phyloP scores from a whole-genome alignment of 768 basidiomycete genomes.

The Boletus rubropictus region DNA sequence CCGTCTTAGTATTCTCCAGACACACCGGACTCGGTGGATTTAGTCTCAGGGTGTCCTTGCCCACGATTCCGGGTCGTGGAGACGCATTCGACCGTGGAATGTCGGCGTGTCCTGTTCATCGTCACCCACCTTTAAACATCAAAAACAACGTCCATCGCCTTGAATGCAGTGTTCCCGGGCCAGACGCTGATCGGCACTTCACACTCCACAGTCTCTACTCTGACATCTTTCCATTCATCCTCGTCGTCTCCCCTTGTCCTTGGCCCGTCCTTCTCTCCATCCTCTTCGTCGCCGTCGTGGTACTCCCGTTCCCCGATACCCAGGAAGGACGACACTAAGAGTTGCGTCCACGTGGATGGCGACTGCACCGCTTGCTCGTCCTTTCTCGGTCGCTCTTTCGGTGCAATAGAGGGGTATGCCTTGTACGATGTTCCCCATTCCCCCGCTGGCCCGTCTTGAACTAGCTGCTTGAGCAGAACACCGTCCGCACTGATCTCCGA shows the following conservation, averaged over 20 bases:
- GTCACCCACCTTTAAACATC: slow-evolving; percentile 43
- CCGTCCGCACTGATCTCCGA: slow-evolving; percentile 45
- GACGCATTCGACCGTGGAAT: too few species aligned
- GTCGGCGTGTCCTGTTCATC: too few species aligned
- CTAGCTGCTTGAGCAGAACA: slow-evolving; percentile 48
- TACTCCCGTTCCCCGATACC: slow-evolving; percentile 43
- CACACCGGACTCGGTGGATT: too few species aligned
- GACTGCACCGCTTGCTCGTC: neutral
- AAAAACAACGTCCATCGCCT: slow-evolving; percentile 71
- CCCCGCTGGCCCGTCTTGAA: slow-evolving; percentile 53
- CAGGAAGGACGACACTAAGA: slow-evolving; percentile 36
- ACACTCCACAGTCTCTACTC: slow-evolving; percentile 87
- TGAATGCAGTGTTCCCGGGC: slow-evolving; percentile 86
- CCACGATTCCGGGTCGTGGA: too few species aligned
- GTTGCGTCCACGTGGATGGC: slow-evolving; percentile 35
- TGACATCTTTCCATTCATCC: slow-evolving; percentile 60
- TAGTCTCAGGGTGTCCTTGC: neutral
- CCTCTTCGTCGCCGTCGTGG: slow-evolving; percentile 48
- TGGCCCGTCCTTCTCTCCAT: slow-evolving; percentile 31
- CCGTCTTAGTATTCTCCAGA: too few species aligned
- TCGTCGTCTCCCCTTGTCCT: slow-evolving; percentile 45
- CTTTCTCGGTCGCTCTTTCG: slow-evolving; percentile 42
- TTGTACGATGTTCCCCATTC: slow-evolving; percentile 71
- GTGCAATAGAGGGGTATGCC: slow-evolving; percentile 52
- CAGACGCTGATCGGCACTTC: slow-evolving; percentile 86